These are phyloP conservation scores for Nicotiana attenuata DNA, from an alignment of 257 asterid species.

Conservation along the genomic window DNA sequence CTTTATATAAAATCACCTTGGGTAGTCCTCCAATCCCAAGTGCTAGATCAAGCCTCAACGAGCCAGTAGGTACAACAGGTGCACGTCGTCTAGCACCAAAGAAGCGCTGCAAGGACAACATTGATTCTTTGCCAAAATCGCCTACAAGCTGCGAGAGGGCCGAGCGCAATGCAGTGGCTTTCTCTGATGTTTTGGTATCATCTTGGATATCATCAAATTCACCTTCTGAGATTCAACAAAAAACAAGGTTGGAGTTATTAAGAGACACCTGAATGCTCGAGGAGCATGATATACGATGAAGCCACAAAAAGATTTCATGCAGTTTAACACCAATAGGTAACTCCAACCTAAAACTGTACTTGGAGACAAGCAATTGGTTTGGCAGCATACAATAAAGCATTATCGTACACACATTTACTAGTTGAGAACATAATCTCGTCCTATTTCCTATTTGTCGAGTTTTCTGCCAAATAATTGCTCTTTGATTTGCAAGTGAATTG, in stretches of 20 bases:
- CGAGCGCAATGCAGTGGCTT: constrained; percentile 61
- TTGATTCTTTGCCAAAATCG: constrained; percentile 75
- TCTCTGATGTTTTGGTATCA: constrained; percentile 51
- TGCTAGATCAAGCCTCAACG: constrained; percentile 82
- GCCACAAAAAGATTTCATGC: not conserved
- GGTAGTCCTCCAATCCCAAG: constrained; percentile 96
- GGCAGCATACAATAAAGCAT: not conserved
- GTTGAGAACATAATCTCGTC: not conserved
- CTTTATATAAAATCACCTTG: constrained; percentile 48
- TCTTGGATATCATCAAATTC: constrained; percentile 55
- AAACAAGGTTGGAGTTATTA: constrained; percentile 3
- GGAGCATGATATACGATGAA: not conserved
- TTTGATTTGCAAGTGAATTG: not conserved
- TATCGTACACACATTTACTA: not conserved
- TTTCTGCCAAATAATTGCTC: not conserved
- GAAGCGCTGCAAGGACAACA: constrained; percentile 79
- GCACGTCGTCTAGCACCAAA: constrained; percentile 83
- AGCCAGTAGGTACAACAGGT: constrained; percentile 81
- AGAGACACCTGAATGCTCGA: not conserved
- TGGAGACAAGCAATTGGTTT: not conserved
- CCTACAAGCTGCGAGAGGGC: constrained; percentile 71
- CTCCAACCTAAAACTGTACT: not conserved
- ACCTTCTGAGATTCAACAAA: constrained; percentile 49
- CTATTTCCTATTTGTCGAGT: not conserved
- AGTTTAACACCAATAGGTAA: not conserved